Base-by-base conservation (phyloP, 1,139 yeast species). In the Scheffersomyces segobiensis region DNA sequence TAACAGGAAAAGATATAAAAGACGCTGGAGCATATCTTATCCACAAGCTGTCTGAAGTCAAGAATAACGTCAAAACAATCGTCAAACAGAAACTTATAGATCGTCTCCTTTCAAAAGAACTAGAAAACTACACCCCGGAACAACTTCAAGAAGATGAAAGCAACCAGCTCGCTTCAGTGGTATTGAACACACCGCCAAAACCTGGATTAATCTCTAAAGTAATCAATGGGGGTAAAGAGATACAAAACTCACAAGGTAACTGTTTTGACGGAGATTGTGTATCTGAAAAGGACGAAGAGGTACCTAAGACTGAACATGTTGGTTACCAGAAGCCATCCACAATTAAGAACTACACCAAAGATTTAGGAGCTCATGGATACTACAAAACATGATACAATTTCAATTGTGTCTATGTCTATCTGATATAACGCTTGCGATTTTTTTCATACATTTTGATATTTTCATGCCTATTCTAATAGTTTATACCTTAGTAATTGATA, bases 1-100 rank as follows among this genome's bases (percentile, higher is more conserved):
- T 73, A 26, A 69, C 73, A 1, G 68, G 71, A 2, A 65, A 69
- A 22, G 76, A 73, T 57, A 50, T 72, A 20, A 67, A 65, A 51
- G 63, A 66, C 51, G 68, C 71, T n/a, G 68, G 71, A 1, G 66
- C 63, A 49, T 65, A 70, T 53, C 66, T 67, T 2, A 56, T 62
- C 52, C 59, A 66, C 56, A 69, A 68, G 56, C 57, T 68, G 3
- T 73, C 74, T 3, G 65, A 66, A 50, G 62, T 66, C 20, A 70
- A 68, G 48, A 55, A 62, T 10, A 62, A 61, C 20, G 54, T 70
- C 54, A 60, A 67, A 52, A 56, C 52, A 22, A 61, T 54, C 53
- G 60, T 55, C 61, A 67, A 61, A 60, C 58, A 57, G 32, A 60
- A 57, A 24, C 52, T 60, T 22, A 49, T 61, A 5, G 58, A 56